phyloP scores from a whole-genome alignment of 2,329 filamentous ascomycete genomes.

The Botrytis cinerea region DNA sequence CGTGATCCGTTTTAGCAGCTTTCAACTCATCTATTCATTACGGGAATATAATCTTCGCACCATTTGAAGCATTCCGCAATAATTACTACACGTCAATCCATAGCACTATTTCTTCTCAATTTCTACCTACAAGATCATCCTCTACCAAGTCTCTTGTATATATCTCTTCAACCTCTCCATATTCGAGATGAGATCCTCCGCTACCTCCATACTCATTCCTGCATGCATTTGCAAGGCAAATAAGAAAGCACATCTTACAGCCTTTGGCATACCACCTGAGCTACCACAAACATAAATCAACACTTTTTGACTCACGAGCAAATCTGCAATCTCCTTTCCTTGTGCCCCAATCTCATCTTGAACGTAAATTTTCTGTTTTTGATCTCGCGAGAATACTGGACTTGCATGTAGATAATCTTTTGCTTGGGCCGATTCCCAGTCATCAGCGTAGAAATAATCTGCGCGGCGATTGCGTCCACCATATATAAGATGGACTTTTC shows the following conservation, averaged over 20 bases:
- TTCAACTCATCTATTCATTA: background rate
- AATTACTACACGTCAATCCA: background rate
- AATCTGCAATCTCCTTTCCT: slow-evolving; percentile 44
- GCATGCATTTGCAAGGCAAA: slow-evolving; percentile 53
- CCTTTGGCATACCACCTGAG: slow-evolving; percentile 71
- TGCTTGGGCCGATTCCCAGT: slow-evolving; percentile 62
- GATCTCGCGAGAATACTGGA: slow-evolving; percentile 71
- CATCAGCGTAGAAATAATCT: slow-evolving; percentile 80
- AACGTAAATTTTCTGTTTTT: slow-evolving; percentile 65
- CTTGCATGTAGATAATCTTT: slow-evolving; percentile 49
- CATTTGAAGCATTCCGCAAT: background rate
- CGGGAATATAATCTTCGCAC: background rate
- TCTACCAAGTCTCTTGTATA: slow-evolving; percentile 69
- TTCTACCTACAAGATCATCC: background rate
- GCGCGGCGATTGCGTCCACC: slow-evolving; percentile 73
- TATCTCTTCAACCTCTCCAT: slow-evolving; percentile 66
- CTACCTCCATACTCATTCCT: slow-evolving; percentile 46
- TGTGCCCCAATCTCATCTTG: slow-evolving; percentile 48
- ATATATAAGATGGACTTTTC: slow-evolving; percentile 66
- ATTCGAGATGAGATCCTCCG: slow-evolving; percentile 55
- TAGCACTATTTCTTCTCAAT: background rate
- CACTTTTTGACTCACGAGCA: slow-evolving; percentile 56
- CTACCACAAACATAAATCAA: slow-evolving; percentile 58
- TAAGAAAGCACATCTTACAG: slow-evolving; percentile 65
- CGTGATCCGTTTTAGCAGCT: background rate